phyloP scores from a whole-genome alignment of 768 basidiomycete genomes.

The Russula virescens region DNA sequence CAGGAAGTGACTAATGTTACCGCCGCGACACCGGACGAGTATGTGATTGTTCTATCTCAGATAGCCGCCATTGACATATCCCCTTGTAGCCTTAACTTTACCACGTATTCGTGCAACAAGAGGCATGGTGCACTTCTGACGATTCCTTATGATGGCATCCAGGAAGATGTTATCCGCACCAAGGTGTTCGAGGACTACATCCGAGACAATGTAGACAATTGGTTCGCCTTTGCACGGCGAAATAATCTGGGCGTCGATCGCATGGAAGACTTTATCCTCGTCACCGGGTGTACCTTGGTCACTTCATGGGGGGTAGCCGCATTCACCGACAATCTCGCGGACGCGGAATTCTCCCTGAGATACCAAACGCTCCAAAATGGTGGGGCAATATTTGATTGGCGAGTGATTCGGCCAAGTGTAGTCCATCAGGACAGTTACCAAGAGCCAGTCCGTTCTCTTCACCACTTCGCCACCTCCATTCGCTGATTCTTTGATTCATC shows the following conservation, averaged over 20 bases:
- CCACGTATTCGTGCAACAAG: neutral
- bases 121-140: conserved; percentile 1
- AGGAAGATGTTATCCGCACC: conserved; percentile 5
- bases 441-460: neutral
- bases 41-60: neutral
- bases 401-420: neutral
- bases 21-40: neutral
- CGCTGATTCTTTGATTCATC: neutral
- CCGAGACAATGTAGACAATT: conserved; percentile 7
- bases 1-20: neutral
- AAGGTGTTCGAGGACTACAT: conserved; percentile 15
- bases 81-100: too few species aligned
- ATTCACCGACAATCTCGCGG: neutral
- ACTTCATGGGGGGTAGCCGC: conserved; percentile 7
- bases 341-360: conserved; percentile 1
- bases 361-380: neutral
- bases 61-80: neutral
- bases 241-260: neutral
- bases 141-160: neutral
- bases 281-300: conserved; percentile 10
- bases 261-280: conserved; percentile 19
- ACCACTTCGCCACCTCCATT: neutral
- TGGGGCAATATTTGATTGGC: conserved; percentile 1
- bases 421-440: neutral
- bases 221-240: conserved; percentile 5